Base-by-base conservation (phyloP, 148 eudicot species). In the Arctostaphylos glauca region DNA sequence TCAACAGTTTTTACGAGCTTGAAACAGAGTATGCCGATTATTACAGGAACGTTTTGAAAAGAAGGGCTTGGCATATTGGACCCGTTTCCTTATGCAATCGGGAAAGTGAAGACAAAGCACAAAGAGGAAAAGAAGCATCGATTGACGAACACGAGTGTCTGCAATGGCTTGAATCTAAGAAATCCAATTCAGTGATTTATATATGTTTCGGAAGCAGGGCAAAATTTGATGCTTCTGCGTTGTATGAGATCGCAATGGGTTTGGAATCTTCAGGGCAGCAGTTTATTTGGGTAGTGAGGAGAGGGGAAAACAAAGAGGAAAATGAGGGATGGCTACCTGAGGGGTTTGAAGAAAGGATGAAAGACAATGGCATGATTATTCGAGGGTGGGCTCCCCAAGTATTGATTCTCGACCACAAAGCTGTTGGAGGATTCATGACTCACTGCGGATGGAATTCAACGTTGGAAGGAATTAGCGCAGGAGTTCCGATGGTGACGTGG, bases 1-100 rank as follows among this genome's bases (percentile, higher is more conserved):
- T 86, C 1, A 92, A 94, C 48, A 92, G 90, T 83, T 90, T 93
- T 81, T 89, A 89, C 19, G 96, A 93, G 91, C 88, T 93, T 3
- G 96, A 93, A 83, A 87, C 92, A 1, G 92, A 82, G 2, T 94
- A 94, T 66, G 93, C 84, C 0, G 86, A 88, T 43, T 79, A 89
- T 44, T 89, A 81, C 75, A 86, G 81, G 74, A 83, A 88, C 19
- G 89, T 84, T 41, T 38, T 91, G 75, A 89, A 89, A 9, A 86
- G 86, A 56, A 88, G 77, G 54, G 84, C 89, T 25, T 94, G 97
- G 97, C 86, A 82, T 75, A 79, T 91, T 0, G 95, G 97, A 13
- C 95, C 95, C 0, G 84, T 92, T 78, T 92, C 88, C 0, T 21
- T 87, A 3, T 83, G 84, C 78, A 86, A 88, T 59, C 78, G 76